A percentile compares a stretch with the other conserved stretches of the same genome.
Evolutionary conservation across 2,329 filamentous ascomycete species (phyloP).

Genomic region (Rugonectria rugulosa): DNA sequence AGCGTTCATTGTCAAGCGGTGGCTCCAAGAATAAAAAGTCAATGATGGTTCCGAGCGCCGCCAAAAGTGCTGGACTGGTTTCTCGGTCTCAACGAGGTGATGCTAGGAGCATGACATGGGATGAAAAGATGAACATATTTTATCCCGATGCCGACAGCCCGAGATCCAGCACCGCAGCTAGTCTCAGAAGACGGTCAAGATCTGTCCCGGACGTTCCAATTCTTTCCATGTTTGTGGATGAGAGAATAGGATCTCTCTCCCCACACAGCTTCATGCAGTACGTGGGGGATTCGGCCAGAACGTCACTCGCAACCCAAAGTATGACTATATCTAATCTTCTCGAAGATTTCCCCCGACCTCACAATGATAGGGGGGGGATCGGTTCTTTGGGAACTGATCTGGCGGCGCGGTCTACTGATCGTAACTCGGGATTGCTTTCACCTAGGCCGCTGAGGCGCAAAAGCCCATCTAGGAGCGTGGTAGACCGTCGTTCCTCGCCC

Average conservation of each 20-base stretch:
- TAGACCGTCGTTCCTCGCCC: constrained; percentile 58
- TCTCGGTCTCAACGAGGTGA: constrained; percentile 57
- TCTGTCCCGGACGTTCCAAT: constrained; percentile 37
- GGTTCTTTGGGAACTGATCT: constrained; percentile 32
- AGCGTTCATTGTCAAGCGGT: constrained; percentile 58
- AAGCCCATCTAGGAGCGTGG: constrained; percentile 35
- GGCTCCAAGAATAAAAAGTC: constrained; percentile 56
- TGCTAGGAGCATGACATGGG: constrained; percentile 65
- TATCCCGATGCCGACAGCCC: constrained; percentile 48
- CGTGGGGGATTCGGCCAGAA: constrained; percentile 12
- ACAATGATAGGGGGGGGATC: not conserved
- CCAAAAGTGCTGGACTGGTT: constrained; percentile 50
- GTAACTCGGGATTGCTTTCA: constrained; percentile 17
- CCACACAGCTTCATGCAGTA: constrained; percentile 5
- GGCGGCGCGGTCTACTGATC: not conserved
- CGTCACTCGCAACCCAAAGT: constrained; percentile 11
- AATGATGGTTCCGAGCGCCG: constrained; percentile 51
- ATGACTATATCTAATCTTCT: constrained; percentile 18
- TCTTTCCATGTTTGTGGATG: constrained; percentile 19
- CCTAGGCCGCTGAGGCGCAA: constrained; percentile 10
- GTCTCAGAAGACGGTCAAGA: constrained; percentile 37
- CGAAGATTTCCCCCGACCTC: constrained; percentile 18
- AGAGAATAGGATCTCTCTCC: constrained; percentile 3
- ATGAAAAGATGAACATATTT: constrained; percentile 63
- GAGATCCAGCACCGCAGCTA: constrained; percentile 20